These are phyloP conservation scores for Diaporthe sp. DNA, from an alignment of 2,329 filamentous ascomycete species.

Conservation along the genomic window DNA sequence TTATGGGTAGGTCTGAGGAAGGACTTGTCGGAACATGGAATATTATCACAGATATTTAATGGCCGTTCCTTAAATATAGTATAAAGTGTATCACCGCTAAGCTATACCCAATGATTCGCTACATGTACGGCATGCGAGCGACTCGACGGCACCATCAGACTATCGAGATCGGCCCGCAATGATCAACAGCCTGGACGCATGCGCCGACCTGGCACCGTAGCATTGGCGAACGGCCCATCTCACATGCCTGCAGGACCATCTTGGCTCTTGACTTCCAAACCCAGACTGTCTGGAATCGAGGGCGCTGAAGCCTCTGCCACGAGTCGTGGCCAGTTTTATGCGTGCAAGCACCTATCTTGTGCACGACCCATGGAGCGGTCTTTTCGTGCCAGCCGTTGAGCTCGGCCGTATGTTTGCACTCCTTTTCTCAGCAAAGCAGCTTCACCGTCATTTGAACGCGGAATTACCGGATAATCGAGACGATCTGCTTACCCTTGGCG, in stretches of 20 bases:
- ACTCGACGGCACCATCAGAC: no score
- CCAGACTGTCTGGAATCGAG: neutral
- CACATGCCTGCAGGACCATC: neutral
- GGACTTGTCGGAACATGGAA: no score
- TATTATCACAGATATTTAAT: no score
- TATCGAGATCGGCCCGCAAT: neutral
- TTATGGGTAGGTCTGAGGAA: no score
- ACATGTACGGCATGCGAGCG: no score
- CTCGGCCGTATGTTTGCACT: neutral
- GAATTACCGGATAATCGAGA: neutral
- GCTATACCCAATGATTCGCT: no score
- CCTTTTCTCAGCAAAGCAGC: neutral
- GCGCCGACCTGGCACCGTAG: neutral
- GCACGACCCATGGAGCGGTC: neutral
- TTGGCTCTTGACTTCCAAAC: constrained; percentile 5
- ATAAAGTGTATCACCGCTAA: no score
- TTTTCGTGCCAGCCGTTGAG: neutral
- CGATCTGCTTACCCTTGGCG: neutral
- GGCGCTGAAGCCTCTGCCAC: neutral
- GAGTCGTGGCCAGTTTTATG: constrained; percentile 7
- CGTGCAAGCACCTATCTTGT: neutral
- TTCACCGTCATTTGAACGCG: neutral
- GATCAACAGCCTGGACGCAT: neutral
- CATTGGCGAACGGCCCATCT: neutral
- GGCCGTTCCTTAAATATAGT: no score